Percentiles rank a stretch among this genome's conserved stretches.
These are phyloP conservation scores for Trichoderma sp. DNA, from an alignment of 2,329 filamentous ascomycete species.

Conservation along the genomic window DNA sequence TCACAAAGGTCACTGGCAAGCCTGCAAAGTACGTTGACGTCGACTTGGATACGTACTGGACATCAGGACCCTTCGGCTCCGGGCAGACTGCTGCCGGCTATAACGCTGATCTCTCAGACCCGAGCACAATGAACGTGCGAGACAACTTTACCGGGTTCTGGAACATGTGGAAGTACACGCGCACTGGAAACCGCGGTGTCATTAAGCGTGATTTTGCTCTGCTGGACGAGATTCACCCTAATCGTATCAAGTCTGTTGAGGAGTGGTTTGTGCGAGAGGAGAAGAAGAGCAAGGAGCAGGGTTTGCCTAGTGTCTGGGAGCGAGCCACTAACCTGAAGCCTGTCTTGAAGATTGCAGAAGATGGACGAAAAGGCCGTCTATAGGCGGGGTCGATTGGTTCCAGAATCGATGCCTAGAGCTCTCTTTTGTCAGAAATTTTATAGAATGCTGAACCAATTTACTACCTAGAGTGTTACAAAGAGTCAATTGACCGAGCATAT, in stretches of 20 bases:
- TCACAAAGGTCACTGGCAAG: slow-evolving; percentile 45
- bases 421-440: neutral
- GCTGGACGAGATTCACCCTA: slow-evolving; percentile 54
- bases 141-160: slow-evolving; percentile 56
- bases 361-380: slow-evolving; percentile 24
- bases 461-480: neutral
- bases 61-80: slow-evolving; percentile 22
- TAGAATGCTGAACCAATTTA: neutral
- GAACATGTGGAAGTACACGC: slow-evolving; percentile 47
- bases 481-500: neutral
- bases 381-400: neutral
- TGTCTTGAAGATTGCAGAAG: slow-evolving; percentile 27
- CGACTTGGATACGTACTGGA: slow-evolving; percentile 39
- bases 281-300: slow-evolving; percentile 30
- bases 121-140: slow-evolving; percentile 40
- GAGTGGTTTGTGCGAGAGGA: slow-evolving; percentile 50
- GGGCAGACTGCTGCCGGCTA: slow-evolving; percentile 38
- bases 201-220: slow-evolving; percentile 49
- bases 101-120: slow-evolving; percentile 34
- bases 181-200: slow-evolving; percentile 42
- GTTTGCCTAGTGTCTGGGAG: slow-evolving; percentile 23
- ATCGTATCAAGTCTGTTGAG: slow-evolving; percentile 48
- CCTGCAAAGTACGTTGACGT: slow-evolving; percentile 43
- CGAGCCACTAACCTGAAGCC: slow-evolving; percentile 24
- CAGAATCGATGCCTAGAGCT: neutral